A percentile compares a stretch with the other conserved stretches of the same genome.
phyloP scores from a whole-genome alignment of 192 early-diverging fungal genomes.

The Gamsiella multidivaricata region DNA sequence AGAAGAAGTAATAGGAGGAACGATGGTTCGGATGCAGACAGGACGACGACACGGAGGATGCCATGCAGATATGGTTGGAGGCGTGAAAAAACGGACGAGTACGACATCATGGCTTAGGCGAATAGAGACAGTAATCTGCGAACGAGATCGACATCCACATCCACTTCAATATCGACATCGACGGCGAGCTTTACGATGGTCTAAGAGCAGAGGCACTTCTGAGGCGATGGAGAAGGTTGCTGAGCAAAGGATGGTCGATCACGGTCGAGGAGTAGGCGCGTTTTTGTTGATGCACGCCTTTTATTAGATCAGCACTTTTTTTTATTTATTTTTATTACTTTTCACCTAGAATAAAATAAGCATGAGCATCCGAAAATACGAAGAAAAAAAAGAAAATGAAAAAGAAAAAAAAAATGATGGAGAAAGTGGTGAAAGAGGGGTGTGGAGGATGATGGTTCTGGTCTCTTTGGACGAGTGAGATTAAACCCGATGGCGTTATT shows the following conservation, averaged over 20 bases:
- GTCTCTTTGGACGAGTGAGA: no score
- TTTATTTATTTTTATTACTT: not conserved
- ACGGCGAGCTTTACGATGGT: not conserved
- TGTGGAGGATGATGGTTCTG: no score
- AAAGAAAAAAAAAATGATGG: not conserved
- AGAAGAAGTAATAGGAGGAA: not conserved
- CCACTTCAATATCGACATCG: not conserved
- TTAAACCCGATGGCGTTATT: no score
- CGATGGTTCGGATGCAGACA: not conserved
- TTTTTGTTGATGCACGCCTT: slow-evolving; percentile 8
- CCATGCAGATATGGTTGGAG: not conserved
- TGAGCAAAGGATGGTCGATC: not conserved
- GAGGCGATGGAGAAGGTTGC: not conserved
- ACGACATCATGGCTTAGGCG: not conserved
- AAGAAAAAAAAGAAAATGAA: not conserved
- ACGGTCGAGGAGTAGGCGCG: slow-evolving; percentile 7
- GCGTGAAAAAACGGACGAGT: not conserved
- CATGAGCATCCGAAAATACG: no score
- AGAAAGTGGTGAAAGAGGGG: no score
- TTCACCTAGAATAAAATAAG: not conserved
- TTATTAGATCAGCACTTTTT: slow-evolving; percentile 5
- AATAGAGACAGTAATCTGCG: not conserved
- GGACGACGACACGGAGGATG: not conserved
- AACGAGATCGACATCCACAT: no score
- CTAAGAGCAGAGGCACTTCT: not conserved